Evolutionary conservation across 208 protist genomes (phyloP), one percentile per base, ranked within the genome.

Genomic region (Leptomonas seymouri): DNA sequence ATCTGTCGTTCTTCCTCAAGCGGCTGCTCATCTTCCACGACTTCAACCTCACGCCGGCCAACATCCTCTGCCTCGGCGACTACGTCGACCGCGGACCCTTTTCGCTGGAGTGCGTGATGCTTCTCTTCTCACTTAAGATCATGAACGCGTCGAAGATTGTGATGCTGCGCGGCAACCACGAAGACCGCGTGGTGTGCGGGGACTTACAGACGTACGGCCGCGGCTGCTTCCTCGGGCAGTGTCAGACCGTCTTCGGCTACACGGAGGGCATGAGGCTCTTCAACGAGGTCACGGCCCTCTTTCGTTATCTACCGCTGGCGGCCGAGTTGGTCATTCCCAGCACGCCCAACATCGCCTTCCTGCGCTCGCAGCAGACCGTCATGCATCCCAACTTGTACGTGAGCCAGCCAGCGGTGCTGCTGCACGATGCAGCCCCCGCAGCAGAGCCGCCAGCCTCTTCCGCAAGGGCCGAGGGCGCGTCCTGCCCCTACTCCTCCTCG

Each of bases 71-170:
- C 77, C 86, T 99, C 16, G 98, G 94, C n/a, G 98, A 99, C 82
- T 99, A 99, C 80, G 98, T 99, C n/a, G 98, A 99, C 68, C 91
- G 98, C 71, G 98, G 98, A 9, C 81, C 87, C 3, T 93, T 91
- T 59, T 94, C 89, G 21, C 71, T 97, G 16, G 90, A 97, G 81
- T 94, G 87, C 36, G 80, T 97, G 30, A 90, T 95, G 81, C 78
- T 93, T 12, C 77, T 97, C 44, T 80, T 98, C 36, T 76, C 80
- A 16, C 76, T 95, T 15, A 97, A 97, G 77, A 59, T 93, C 23
- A 82, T 80, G 70, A 76, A 80, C 68, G 75, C 86, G 39, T 60
- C 48, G 14, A 91, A 87, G 71, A 65, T 96, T 15, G 74, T 91
- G 25, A 67, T 96, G 65, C 85, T 96, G 36, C 89, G 91, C 44